A percentile compares a stretch with the other conserved stretches of the same genome.
phyloP scores from a whole-genome alignment of 2,329 filamentous ascomycete species.

The Stylonectria norvegica region DNA sequence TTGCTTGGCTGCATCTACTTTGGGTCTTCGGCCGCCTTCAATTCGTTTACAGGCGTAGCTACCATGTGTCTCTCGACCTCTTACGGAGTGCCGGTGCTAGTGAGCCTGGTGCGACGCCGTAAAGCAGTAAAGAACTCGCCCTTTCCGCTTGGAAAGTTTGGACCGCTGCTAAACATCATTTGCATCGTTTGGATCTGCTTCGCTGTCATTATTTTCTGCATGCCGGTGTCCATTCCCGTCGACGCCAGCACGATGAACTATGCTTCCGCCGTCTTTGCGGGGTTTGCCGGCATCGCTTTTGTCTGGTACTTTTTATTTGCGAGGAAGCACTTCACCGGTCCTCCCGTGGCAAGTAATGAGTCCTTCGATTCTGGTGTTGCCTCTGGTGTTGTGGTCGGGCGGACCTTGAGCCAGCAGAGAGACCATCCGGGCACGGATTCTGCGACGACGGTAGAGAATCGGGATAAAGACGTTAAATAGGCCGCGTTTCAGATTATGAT shows the following conservation, averaged over 20 bases:
- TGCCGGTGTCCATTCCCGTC: constrained; percentile 63
- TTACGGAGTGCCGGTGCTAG: constrained; percentile 72
- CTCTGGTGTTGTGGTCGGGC: no score
- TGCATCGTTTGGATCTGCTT: constrained; percentile 70
- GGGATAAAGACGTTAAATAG: no score
- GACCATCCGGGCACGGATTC: no score
- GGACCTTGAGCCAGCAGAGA: no score
- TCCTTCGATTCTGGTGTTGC: no score
- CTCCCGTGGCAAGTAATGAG: constrained; percentile 34
- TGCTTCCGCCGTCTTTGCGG: constrained; percentile 62
- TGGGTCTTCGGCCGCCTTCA: constrained; percentile 72
- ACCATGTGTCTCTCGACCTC: constrained; percentile 75
- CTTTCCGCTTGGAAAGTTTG: constrained; percentile 67
- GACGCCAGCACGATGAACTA: constrained; percentile 61
- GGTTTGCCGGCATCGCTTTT: constrained; percentile 57
- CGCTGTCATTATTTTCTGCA: constrained; percentile 70
- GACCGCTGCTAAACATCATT: constrained; percentile 63
- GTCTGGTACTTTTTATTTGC: constrained; percentile 62
- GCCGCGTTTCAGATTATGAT: no score
- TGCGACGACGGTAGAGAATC: no score
- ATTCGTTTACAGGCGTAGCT: constrained; percentile 74
- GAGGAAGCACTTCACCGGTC: constrained; percentile 61
- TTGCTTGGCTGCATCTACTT: constrained; percentile 77
- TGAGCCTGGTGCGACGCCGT: constrained; percentile 65
- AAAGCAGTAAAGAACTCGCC: constrained; percentile 61